Evolutionary conservation across 345 rosid genomes (phyloP), one percentile per base, ranked within the genome.

Genomic region (Pugionium cornutum): DNA sequence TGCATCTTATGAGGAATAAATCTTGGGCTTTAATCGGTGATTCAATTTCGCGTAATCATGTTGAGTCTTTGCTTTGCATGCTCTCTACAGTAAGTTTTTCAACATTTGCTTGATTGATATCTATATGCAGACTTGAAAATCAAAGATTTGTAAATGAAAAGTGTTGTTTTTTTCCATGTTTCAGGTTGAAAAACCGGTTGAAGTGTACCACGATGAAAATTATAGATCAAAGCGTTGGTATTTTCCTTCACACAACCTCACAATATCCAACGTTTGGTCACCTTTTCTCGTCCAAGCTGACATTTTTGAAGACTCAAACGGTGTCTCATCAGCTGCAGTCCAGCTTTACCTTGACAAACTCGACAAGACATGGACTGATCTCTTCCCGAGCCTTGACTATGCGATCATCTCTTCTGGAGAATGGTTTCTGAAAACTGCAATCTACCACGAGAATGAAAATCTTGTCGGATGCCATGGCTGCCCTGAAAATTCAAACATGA

Each of bases 41-140:
- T 79, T 92, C 98, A 2, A 92, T 92, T 54, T 83, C 98, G 1
- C 98, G 98, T 58, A 89, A 92, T 80, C 95, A 92, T 78, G 92
- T 84, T 4, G 88, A 89, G 80, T 92, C 98, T 26, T 73, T 92
- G 67, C 75, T 92, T 28, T 92, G 98, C 76, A 84, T 92, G 89
- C 91, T 92, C 37, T 82, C 97, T 31, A 70, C 76, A 30, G 91
- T 86, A 66, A 61, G 68, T 25, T 26, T 54, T 52, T 40, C 28
- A 18, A 36, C 4, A 2, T 7, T 56, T 64, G 25, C 65, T 51
- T 62, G 51, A 3, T 51, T 62, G 51, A 3, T 53, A 29, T 37
- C 33, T 62, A 31, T 51, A 18, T 65, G 44, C 35, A 52, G 8
- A 59, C 30, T 45, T 37, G 55, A 0, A 25, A 32, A 2, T 1